Evolutionary conservation across 139 green algal genomes (phyloP), one percentile per base, ranked within the genome.

Genomic region (Mesotaenium endlicherianum): DNA sequence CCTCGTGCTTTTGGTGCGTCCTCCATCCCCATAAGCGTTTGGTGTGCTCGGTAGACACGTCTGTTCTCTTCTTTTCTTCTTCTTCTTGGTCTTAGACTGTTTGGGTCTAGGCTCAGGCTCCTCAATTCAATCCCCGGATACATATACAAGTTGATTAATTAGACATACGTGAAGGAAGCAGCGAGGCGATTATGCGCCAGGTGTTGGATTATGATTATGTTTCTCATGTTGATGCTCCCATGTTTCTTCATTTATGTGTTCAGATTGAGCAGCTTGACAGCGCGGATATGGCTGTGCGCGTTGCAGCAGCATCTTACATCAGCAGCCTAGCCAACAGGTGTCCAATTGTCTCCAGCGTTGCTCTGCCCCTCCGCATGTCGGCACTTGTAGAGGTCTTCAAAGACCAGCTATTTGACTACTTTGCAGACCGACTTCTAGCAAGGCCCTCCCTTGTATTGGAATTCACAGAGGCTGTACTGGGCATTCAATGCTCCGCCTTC

Each of bases 331-430:
- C 17, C 30, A 2, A 0, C n/a, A 39, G 2, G 4, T 53, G 71
- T 30, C 17, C 14, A 75, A 14, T 42, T 70, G 0, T 20, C 43
- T n/a, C 41, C 75, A 76, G 14, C 39, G 26, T 43, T 31, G 38
- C 60, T 17, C 1, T 42, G 67, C 30, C n/a, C 41, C 2, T n/a
- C 34, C 82, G 70, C 26, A 57, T 82, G 30, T 43, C 20, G 31
- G 70, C 42, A 57, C 17, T 86, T 36, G 49, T 86, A 11, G 76
- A 86, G 70, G 34, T 11, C 36, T 86, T 78, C 40, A 86, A 86
- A 31, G 50, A 59, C n/a, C 75, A 80, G 2, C 36, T 84, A 3
- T 85, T 55, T 39, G 75, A 86, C 49, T 87, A 84, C 60, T 71
- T 87, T 26, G 34, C 31, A 8, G 30, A 34, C 26, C 75, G 72